Evolutionary conservation across 805 yeast species (phyloP).

Genomic region (Yamadazyma phyllophila): DNA sequence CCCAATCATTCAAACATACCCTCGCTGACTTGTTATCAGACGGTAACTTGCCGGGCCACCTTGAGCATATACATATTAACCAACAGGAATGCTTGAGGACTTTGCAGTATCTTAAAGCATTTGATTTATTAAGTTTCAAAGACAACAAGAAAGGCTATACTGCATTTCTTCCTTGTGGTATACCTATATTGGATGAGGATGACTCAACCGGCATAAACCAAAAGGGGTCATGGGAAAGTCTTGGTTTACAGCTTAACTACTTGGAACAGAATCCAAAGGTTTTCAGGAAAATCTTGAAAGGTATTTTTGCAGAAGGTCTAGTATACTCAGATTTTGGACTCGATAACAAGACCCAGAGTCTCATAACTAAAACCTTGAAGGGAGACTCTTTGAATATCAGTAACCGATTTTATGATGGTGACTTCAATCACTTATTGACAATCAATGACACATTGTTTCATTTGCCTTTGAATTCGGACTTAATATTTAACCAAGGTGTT

Average conservation of each 20-base stretch:
- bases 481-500: slow-evolving; percentile 81
- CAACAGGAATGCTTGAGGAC: slow-evolving; percentile 58
- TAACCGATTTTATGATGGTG: slow-evolving; percentile 18
- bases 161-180: slow-evolving; percentile 70
- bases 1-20: slow-evolving; percentile 61
- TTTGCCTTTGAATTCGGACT: slow-evolving; percentile 53
- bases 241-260: slow-evolving; percentile 60
- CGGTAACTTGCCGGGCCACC: slow-evolving; percentile 26
- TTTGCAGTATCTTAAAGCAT: slow-evolving; percentile 51
- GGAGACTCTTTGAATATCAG: slow-evolving; percentile 28
- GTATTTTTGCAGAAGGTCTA: slow-evolving; percentile 58
- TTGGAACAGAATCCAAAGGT: slow-evolving; percentile 51
- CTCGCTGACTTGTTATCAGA: slow-evolving; percentile 48
- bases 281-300: slow-evolving; percentile 52
- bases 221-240: slow-evolving; percentile 49
- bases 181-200: slow-evolving; percentile 7
- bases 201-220: background rate
- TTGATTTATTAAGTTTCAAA: slow-evolving; percentile 50
- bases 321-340: slow-evolving; percentile 61
- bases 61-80: slow-evolving; percentile 32
- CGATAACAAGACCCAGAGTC: slow-evolving; percentile 15
- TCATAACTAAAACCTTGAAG: slow-evolving; percentile 20
- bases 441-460: slow-evolving; percentile 32
- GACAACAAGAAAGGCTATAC: slow-evolving; percentile 67
- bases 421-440: slow-evolving; percentile 21